Percentiles rank a stretch among this genome's conserved stretches.
phyloP scores from a whole-genome alignment of 495 filamentous ascomycete species.

The Annulohypoxylon maeteangense region DNA sequence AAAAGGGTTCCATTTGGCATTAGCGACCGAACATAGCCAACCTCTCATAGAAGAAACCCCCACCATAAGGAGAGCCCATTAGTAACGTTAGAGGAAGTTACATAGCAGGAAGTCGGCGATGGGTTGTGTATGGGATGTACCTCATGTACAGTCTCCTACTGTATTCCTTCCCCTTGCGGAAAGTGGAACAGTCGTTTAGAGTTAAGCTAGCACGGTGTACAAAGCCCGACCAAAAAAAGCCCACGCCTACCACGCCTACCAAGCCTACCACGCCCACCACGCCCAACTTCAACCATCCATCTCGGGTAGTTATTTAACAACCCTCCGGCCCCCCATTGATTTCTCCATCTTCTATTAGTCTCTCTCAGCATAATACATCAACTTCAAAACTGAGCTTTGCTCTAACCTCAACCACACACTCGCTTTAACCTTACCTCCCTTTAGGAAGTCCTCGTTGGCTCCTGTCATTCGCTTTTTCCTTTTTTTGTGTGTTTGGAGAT shows the following conservation, averaged over 20 bases:
- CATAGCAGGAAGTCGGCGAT: background rate
- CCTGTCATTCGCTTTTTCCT: conserved; percentile 71
- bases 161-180: conserved; percentile 37
- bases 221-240: conserved; percentile 12
- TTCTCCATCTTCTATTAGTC: conserved; percentile 44
- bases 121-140: background rate
- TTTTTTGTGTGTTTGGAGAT: conserved; percentile 57
- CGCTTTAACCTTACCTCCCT: conserved; percentile 58
- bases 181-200: conserved; percentile 33
- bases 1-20: conserved; percentile 17
- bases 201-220: conserved; percentile 33
- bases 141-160: conserved; percentile 18
- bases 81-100: background rate
- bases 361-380: conserved; percentile 51
- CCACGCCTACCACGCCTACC: conserved; percentile 16
- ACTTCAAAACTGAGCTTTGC: conserved; percentile 53
- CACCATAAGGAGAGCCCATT: conserved; percentile 15
- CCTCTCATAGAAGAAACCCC: conserved; percentile 24
- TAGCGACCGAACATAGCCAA: conserved; percentile 25
- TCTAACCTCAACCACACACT: conserved; percentile 58
- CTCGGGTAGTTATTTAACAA: conserved; percentile 46
- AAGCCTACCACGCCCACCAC: conserved; percentile 8
- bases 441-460: conserved; percentile 72
- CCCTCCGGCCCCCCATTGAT: conserved; percentile 47
- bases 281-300: conserved; percentile 34